Base-by-base conservation (phyloP, 306 rosid species). In the Spatholobus suberectus region DNA sequence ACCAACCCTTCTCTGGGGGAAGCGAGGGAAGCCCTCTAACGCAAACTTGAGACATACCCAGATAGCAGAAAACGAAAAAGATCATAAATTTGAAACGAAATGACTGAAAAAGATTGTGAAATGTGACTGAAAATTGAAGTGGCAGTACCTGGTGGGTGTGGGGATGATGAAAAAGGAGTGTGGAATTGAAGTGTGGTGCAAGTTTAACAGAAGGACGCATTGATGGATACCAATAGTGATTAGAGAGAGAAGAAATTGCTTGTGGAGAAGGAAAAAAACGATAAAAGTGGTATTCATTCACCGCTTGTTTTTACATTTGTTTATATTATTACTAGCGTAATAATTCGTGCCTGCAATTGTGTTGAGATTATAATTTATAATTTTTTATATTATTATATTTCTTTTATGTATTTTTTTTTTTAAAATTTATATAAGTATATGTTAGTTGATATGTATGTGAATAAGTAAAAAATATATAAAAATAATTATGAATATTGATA, bases 161-260 rank as follows among this genome's bases (percentile, higher is more conserved):
- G 52, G 55, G 52, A 81, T 26, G 52, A 81, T 26, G 77, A n/a
- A 61, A 77, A 63, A 54, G 27, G 61, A 47, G 63, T 14, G 23
- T 46, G 55, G 75, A 59, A 61, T 38, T 54, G 79, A 65, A 83
- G 57, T 32, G 82, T 0, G 81, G 34, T 3, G 27, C 20, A 51
- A 76, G 70, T 62, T 81, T 84, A 54, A 80, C 7, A 55, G 43
- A 63, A 38, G 73, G 58, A 47, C 79, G 81, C 94, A 90, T 86
- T 26, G 47, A 77, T 61, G 13, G 47, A 41, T 38, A 3, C 43
- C 71, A 65, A 34, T n/a, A 3, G 12, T 2, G 47, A 41, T 1
- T 11, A 29, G 32, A 29, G 7, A 17, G 23, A 63, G 21, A 63
- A 63, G 71, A 46, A 34, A 34, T 34, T 34, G 4, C 21, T 3